A percentile compares a stretch with the other conserved stretches of the same genome.
phyloP scores from a whole-genome alignment of 1,284 basidiomycete genomes.

The Leccinum subrobustum region DNA sequence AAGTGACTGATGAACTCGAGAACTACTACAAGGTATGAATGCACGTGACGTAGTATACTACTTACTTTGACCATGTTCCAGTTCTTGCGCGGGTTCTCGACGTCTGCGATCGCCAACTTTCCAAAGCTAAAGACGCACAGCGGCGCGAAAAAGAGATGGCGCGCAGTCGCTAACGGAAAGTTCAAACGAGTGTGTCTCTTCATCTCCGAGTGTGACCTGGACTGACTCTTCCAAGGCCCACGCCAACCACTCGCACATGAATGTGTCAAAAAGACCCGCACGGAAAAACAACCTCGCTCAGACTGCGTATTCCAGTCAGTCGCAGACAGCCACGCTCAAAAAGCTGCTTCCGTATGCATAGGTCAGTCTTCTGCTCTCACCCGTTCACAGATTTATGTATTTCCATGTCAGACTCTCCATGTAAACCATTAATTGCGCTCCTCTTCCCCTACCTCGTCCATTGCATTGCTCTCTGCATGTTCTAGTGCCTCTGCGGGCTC shows the following conservation, averaged over 20 bases:
- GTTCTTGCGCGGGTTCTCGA: constrained; percentile 42
- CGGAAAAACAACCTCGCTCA: constrained; percentile 65
- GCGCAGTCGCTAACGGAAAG: constrained; percentile 61
- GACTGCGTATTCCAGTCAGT: constrained; percentile 60
- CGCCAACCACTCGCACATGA: constrained; percentile 69
- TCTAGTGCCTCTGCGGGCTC: constrained; percentile 22
- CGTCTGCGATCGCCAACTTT: constrained; percentile 42
- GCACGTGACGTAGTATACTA: background rate
- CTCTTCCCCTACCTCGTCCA: constrained; percentile 8
- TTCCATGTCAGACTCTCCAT: constrained; percentile 8
- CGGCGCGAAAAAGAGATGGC: constrained; percentile 81
- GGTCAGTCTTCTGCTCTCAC: constrained; percentile 11
- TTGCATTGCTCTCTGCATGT: constrained; percentile 33
- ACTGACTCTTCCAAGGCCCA: constrained; percentile 48
- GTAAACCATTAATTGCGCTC: background rate
- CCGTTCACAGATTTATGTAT: background rate
- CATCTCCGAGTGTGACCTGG: background rate
- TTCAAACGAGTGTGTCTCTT: constrained; percentile 70
- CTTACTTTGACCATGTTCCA: background rate
- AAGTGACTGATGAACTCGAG: constrained; percentile 22
- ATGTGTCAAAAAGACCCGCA: constrained; percentile 61
- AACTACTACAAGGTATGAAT: constrained; percentile 2
- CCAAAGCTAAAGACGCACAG: constrained; percentile 77
- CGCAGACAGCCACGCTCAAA: constrained; percentile 65
- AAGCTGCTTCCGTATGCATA: constrained; percentile 65